Evolutionary conservation across 108 stramenopile species (phyloP), one percentile per base, ranked within the genome.

Genomic region (Cyclotella cryptica): DNA sequence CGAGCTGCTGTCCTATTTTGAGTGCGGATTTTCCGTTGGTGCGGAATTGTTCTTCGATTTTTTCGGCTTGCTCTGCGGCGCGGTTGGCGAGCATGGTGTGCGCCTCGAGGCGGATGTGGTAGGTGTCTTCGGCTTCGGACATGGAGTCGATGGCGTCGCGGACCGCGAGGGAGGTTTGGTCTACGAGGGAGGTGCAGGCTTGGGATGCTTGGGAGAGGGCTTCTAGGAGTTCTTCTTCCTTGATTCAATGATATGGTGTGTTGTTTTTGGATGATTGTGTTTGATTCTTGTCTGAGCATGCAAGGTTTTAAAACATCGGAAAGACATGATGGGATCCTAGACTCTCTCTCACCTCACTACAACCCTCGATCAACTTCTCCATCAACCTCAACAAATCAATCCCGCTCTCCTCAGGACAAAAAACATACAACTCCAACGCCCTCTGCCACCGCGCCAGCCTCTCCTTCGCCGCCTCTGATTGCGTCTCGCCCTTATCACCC

Each of bases 1-100:
- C 93, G 24, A 94, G 71, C 54, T 90, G 89, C 26, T 91, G 88
- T 26, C 93, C 93, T 66, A 94, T 94, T 66, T 90, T 90, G 40
- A 94, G 66, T 22, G 93, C 93, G 17, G 89, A 87, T n/a, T 86
- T 75, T 19, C 93, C 93, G 61, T 92, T 90, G 45, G 84, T 89
- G 22, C 87, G 80, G 55, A 94, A 94, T 70, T 91, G 88, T 68
- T 88, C 82, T 76, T 91, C 88, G 42, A 94, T 92, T 51, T 88
- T 87, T 68, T 89, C 89, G n/a, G 88, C 71, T 66, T 88, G 77
- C 27, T 76, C 63, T 53, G 88, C 54, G 13, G 87, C 90, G 51
- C 83, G 85, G 51, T 86, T 83, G 24, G 84, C 82, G 71, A 91
- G 90, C 67, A 90, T 59, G 29, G 87, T 77, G 66, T 92, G 91